Percentiles rank a stretch among this genome's conserved stretches.
These are phyloP conservation scores for Inonotus hispidus DNA, from an alignment of 1,284 basidiomycete species.

Conservation along the genomic window DNA sequence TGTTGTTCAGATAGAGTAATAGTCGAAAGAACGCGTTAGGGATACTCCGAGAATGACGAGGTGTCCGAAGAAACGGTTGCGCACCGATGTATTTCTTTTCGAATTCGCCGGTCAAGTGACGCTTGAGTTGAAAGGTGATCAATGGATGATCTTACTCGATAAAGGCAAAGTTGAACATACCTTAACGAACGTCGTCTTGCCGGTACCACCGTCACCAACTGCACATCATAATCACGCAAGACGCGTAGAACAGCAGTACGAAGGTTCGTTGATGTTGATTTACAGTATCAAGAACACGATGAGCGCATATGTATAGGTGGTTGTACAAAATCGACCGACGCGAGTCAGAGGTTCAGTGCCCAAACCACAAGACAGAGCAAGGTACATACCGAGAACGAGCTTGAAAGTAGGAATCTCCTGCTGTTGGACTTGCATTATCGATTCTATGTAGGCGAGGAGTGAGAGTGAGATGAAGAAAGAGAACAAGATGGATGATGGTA, in stretches of 20 bases:
- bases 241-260: conserved; percentile 7
- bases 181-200: conserved; percentile 98
- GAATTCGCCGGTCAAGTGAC: conserved; percentile 99
- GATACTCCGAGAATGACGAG: neutral
- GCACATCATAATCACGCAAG: conserved; percentile 23
- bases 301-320: conserved; percentile 18
- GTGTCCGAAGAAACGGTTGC: conserved; percentile 22
- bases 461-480: conserved; percentile 20
- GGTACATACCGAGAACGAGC: conserved; percentile 85
- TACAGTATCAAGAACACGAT: conserved; percentile 21
- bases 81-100: conserved; percentile 99
- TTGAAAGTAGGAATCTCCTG: conserved; percentile 88
- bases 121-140: conserved; percentile 57
- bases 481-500: conserved; percentile 3
- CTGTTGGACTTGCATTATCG: conserved; percentile 17
- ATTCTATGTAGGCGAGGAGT: conserved; percentile 38
- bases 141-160: conserved; percentile 45
- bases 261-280: neutral
- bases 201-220: conserved; percentile 98
- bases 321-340: conserved; percentile 10
- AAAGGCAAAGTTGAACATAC: conserved; percentile 37
- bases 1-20: conserved; percentile 31
- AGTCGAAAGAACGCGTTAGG: conserved; percentile 18
- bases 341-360: conserved; percentile 21
- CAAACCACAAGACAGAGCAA: neutral